A percentile compares a stretch with the other conserved stretches of the same genome.
Conservation (phyloP, 257 asterid species). For the Solanum paucissectum region DNA sequence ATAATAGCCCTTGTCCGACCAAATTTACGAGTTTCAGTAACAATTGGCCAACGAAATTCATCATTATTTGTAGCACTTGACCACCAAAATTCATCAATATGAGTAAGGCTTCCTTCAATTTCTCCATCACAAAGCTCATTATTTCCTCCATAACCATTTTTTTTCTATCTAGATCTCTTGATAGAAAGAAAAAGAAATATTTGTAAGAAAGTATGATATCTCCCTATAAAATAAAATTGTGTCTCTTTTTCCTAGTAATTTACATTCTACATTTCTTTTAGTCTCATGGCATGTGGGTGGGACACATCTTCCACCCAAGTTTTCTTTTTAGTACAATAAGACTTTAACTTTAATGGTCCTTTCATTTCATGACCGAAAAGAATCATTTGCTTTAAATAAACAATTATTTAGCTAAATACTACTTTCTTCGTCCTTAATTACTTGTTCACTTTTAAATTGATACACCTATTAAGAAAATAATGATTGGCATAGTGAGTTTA, state of each 20-base stretch:
- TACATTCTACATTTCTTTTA: not conserved
- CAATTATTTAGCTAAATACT: no score
- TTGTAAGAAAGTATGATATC: not conserved
- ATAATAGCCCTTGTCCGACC: not conserved
- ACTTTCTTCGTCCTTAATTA: no score
- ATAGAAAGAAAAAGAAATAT: not conserved
- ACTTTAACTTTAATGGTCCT: not conserved
- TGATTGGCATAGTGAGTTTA: no score
- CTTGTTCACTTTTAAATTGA: no score
- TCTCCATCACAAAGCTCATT: slow-evolving; percentile 14
- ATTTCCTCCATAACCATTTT: not conserved
- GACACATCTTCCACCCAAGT: not conserved
- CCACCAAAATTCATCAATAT: slow-evolving; percentile 1
- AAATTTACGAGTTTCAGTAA: not conserved
- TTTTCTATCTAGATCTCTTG: not conserved
- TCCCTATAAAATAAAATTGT: not conserved
- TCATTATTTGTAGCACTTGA: not conserved
- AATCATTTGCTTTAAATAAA: no score
- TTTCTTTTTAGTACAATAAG: not conserved
- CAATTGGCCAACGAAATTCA: not conserved
- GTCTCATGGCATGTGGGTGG: not conserved
- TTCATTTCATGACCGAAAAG: not conserved
- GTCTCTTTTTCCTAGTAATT: not conserved
- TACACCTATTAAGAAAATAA: no score
- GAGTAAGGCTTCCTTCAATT: slow-evolving; percentile 5